These are phyloP conservation scores for Mrakia hoshinonis DNA, from an alignment of 768 basidiomycete species.

Conservation along the genomic window DNA sequence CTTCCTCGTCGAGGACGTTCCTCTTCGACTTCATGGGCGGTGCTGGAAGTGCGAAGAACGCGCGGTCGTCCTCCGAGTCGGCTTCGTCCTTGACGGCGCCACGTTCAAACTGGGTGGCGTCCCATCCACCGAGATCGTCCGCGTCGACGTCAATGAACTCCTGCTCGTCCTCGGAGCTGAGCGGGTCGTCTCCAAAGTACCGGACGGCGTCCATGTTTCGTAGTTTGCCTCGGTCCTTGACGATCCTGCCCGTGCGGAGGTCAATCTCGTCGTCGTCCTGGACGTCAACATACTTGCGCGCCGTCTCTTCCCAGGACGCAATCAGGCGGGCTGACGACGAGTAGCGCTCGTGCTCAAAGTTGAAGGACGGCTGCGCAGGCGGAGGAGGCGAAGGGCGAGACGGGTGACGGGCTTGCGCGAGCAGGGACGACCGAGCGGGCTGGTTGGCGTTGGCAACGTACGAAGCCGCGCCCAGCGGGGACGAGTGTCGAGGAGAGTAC, in stretches of 20 bases:
- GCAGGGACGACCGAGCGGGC: not conserved
- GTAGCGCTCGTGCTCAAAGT: not conserved
- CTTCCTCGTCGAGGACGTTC: not conserved
- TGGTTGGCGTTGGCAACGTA: not conserved
- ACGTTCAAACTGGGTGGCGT: not conserved
- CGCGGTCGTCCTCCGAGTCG: not conserved
- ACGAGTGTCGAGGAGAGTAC: not conserved
- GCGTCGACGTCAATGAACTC: not conserved
- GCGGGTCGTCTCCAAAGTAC: conserved; percentile 1
- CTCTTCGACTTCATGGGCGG: not conserved
- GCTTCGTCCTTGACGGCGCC: not conserved
- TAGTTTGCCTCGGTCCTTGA: conserved; percentile 6
- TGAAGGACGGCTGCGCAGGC: not conserved
- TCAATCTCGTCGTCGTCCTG: conserved; percentile 18
- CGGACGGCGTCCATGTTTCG: not conserved
- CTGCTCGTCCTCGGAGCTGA: not conserved
- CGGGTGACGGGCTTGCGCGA: not conserved
- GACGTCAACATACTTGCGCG: conserved; percentile 7
- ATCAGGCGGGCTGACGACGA: not conserved
- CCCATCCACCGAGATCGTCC: conserved; percentile 2
- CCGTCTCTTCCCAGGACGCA: conserved; percentile 5
- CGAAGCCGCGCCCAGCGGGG: not conserved
- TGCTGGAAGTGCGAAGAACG: not conserved
- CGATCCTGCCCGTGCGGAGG: not conserved
- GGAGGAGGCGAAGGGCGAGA: conserved; percentile 4